Base-by-base conservation (phyloP, 2,329 filamentous ascomycete genomes). In the Xylariaceae sp. region DNA sequence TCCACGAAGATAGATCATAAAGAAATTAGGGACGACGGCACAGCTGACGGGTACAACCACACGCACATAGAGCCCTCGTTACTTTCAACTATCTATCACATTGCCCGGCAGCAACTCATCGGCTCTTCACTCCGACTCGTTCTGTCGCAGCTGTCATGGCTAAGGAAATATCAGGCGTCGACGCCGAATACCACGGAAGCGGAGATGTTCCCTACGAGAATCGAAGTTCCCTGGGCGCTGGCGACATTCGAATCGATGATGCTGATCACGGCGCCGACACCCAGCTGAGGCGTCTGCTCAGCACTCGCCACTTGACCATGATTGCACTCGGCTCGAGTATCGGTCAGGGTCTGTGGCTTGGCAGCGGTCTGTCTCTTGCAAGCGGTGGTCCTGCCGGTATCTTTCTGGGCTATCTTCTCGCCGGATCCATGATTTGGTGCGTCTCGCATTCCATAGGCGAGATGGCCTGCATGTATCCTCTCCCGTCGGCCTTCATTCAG, bases 251-350 rank as follows among this genome's bases (percentile, higher is more conserved):
- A 44, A 7, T 46, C 42, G 52, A n/a, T 14, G 57, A 65, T 29
- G 52, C 14, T 14, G 57, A 65, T 29, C 51, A 61, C 49, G 61
- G 61, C 44, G 61, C 57, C 43, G 63, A 65, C 10, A 64, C 67
- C 65, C 71, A 76, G 50, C 69, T 79, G 18, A 69, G 71, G 42
- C 71, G 75, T 18, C 64, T 68, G 4, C 70, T 79, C 32, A 70
- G 72, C 56, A 77, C 75, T 10, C 74, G 79, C 16, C 80, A 82
- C 61, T 74, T 82, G 47, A 79, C 82, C 61, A 83, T 82, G 79
- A 81, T 83, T 54, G 80, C 79, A 18, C 71, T 77, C 32, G 73
- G 73, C 43, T 73, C 72, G 19, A 77, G 71, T 20, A 80, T 80
- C 65, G 77, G 78, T 4, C 77, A 76, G 71, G 77, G 77, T 19